These are phyloP conservation scores for Baorangia bicolor DNA, from an alignment of 768 basidiomycete species.

Conservation along the genomic window DNA sequence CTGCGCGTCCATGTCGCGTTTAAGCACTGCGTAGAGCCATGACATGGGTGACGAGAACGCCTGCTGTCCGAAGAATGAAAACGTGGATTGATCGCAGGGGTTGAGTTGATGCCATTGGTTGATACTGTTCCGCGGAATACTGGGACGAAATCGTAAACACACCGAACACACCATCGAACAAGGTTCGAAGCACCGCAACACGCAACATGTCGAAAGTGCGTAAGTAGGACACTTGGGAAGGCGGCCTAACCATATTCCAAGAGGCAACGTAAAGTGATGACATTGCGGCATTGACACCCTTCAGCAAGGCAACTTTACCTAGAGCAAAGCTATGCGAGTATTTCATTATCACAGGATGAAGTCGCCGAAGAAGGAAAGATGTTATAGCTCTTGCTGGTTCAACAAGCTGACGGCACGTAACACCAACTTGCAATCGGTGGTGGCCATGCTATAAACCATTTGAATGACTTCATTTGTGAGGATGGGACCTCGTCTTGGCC, in stretches of 20 bases:
- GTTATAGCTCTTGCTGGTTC: not conserved
- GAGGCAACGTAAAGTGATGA: constrained; percentile 12
- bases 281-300: constrained; percentile 6
- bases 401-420: constrained; percentile 1
- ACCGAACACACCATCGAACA: constrained; percentile 8
- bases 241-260: constrained; percentile 4
- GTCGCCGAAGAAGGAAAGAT: constrained; percentile 1
- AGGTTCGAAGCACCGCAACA: constrained; percentile 12
- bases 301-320: not conserved
- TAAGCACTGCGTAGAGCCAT: not conserved
- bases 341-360: constrained; percentile 19
- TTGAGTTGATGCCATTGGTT: constrained; percentile 5
- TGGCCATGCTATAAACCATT: constrained; percentile 1
- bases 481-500: constrained; percentile 7
- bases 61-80: not conserved
- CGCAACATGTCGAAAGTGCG: constrained; percentile 12
- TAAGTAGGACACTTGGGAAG: constrained; percentile 11
- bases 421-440: constrained; percentile 2
- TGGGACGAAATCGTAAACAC: not conserved
- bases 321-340: not conserved
- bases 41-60: not conserved
- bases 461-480: constrained; percentile 19
- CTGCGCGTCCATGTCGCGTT: constrained; percentile 1
- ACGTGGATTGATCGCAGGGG: constrained; percentile 3
- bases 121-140: constrained; percentile 19